Conservation (phyloP, 352 stramenopile species). For the Globisporangium spinosum region DNA sequence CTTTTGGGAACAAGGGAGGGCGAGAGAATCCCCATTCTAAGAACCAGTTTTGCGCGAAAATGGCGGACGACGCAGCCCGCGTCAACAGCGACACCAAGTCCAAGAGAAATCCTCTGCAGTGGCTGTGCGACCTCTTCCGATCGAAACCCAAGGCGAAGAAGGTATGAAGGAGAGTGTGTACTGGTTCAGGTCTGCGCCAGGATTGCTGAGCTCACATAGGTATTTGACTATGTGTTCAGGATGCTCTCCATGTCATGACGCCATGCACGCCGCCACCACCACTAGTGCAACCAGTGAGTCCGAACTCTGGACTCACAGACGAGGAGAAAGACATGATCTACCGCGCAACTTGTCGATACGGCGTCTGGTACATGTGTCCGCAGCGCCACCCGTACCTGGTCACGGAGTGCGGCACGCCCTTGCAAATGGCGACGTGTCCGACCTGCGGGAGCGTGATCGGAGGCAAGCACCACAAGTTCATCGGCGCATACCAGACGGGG, state of each 20-base stretch:
- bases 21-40: not conserved
- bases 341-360: conserved; percentile 11
- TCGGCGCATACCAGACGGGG: conserved; percentile 5
- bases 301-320: conserved; percentile 23
- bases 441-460: conserved; percentile 26
- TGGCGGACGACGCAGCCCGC: not conserved
- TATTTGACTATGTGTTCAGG: not conserved
- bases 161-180: not conserved
- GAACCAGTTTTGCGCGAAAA: not conserved
- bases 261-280: conserved; percentile 12
- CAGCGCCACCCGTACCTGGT: conserved; percentile 33
- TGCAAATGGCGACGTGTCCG: conserved; percentile 21
- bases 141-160: conserved; percentile 1
- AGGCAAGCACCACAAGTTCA: conserved; percentile 19
- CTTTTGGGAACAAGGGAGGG: not conserved
- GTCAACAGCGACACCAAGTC: not conserved
- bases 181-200: not conserved
- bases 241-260: not conserved
- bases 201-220: not conserved
- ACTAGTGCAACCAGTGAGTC: conserved; percentile 10
- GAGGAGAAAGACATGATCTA: conserved; percentile 32
- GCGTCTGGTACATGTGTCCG: conserved; percentile 28
- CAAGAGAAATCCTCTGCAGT: not conserved
- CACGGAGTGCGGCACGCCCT: conserved; percentile 26
- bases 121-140: conserved; percentile 7